These are phyloP conservation scores for Scheffersomyces insectosa DNA, from an alignment of 1,139 yeast species.

Conservation along the genomic window DNA sequence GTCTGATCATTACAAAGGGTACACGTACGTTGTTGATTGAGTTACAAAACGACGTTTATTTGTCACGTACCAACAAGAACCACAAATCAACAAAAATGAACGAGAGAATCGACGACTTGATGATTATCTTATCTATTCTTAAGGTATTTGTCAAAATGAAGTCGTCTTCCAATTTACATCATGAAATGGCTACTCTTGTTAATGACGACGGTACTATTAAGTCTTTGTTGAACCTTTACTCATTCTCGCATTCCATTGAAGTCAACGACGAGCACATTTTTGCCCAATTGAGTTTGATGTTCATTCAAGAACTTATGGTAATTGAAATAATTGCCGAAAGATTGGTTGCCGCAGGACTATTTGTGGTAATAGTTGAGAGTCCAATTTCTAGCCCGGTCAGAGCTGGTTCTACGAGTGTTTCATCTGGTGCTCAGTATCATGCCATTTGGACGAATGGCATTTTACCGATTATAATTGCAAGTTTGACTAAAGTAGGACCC, in stretches of 20 bases:
- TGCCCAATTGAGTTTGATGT: conserved; percentile 73
- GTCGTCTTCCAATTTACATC: conserved; percentile 49
- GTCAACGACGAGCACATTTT: conserved; percentile 64
- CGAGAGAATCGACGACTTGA: conserved; percentile 62
- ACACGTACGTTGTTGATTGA: conserved; percentile 54
- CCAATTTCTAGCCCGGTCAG: conserved; percentile 69
- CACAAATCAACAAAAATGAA: conserved; percentile 31
- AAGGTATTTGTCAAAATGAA: conserved; percentile 56
- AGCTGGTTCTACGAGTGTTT: conserved; percentile 59
- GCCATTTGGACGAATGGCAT: conserved; percentile 82
- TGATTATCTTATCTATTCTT: conserved; percentile 62
- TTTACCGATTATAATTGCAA: conserved; percentile 62
- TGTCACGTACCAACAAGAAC: conserved; percentile 33
- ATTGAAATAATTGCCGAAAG: conserved; percentile 66
- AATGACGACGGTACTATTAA: conserved; percentile 62
- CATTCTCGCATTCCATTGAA: conserved; percentile 65
- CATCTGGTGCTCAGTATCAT: conserved; percentile 55
- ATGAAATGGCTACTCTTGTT: conserved; percentile 54
- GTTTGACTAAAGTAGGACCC: conserved; percentile 65
- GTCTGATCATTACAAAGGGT: conserved; percentile 59
- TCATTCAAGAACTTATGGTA: conserved; percentile 66
- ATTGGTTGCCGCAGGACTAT: conserved; percentile 64
- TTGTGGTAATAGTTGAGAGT: conserved; percentile 71
- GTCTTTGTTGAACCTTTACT: conserved; percentile 63
- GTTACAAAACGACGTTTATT: conserved; percentile 55